phyloP scores from a whole-genome alignment of 805 yeast species.

The Cyberlindnera bimundalis region DNA sequence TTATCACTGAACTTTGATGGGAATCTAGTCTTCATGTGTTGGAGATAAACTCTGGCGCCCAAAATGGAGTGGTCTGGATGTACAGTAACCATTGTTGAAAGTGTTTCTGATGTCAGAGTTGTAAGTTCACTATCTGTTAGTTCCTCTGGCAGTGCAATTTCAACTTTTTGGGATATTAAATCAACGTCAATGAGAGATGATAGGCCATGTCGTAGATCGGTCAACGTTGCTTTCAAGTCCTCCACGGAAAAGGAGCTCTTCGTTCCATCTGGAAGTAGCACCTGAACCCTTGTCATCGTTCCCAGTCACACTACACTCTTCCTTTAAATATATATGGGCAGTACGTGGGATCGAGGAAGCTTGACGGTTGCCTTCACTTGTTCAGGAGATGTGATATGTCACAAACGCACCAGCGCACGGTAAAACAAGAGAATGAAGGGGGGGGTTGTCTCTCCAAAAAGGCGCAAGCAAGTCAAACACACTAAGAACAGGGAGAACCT shows the following conservation, averaged over 20 bases:
- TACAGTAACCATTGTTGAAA: slow-evolving; percentile 94
- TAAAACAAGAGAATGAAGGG: too few species aligned
- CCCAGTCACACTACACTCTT: too few species aligned
- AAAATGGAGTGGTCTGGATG: slow-evolving; percentile 95
- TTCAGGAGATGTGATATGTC: too few species aligned
- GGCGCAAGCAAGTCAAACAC: too few species aligned
- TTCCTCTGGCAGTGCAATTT: slow-evolving; percentile 10
- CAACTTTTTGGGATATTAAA: slow-evolving; percentile 4
- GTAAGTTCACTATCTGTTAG: slow-evolving; percentile 51
- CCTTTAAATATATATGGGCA: too few species aligned
- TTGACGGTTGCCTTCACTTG: too few species aligned
- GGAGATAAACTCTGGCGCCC: slow-evolving; percentile 93
- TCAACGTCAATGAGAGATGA: slow-evolving; percentile 10
- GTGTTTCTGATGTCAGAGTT: slow-evolving; percentile 89
- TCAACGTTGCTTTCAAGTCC: slow-evolving; percentile 1
- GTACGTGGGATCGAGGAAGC: too few species aligned
- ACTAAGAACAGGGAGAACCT: too few species aligned
- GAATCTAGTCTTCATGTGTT: slow-evolving; percentile 86
- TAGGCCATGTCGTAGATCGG: slow-evolving; percentile 3
- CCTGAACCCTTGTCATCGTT: slow-evolving; percentile 13
- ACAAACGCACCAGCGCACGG: too few species aligned
- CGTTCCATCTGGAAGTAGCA: slow-evolving; percentile 10
- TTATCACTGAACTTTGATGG: slow-evolving; percentile 81
- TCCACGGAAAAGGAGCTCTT: slow-evolving; percentile 5
- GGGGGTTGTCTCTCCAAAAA: too few species aligned